Conservation (phyloP, 2,329 filamentous ascomycete species). For the Trichoderma simmonsii region DNA sequence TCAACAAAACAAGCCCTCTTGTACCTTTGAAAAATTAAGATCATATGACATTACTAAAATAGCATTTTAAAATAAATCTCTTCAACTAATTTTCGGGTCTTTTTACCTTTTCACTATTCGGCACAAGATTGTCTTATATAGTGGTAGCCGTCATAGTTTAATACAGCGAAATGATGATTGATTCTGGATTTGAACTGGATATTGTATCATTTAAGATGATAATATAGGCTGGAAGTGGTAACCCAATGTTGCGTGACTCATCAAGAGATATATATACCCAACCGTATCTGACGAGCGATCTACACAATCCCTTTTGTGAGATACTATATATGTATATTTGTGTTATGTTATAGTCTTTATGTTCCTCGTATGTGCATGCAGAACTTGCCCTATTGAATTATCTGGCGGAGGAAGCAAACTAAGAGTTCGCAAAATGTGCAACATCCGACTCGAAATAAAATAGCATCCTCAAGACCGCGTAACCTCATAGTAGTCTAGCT, state of each 20-base stretch:
- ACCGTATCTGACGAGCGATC: neutral
- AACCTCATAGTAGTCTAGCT: no score
- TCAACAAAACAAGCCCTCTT: constrained; percentile 7
- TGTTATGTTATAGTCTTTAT: no score
- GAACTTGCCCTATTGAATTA: no score
- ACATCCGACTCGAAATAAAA: no score
- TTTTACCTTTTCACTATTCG: neutral
- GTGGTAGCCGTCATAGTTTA: neutral
- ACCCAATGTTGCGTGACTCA: neutral
- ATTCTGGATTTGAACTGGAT: neutral
- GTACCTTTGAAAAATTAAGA: neutral
- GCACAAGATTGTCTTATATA: neutral
- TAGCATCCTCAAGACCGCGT: no score
- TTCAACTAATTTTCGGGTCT: neutral
- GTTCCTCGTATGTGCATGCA: no score
- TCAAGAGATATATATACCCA: neutral
- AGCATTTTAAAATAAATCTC: neutral
- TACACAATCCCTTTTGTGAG: neutral
- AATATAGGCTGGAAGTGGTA: neutral
- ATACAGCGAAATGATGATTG: neutral
- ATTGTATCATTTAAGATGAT: neutral
- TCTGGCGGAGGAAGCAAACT: no score
- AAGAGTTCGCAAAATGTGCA: no score
- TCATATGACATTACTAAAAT: neutral
- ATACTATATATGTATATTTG: neutral